Evolutionary conservation across 495 filamentous ascomycete genomes (phyloP).

Genomic region (Jackrogersella minutella): DNA sequence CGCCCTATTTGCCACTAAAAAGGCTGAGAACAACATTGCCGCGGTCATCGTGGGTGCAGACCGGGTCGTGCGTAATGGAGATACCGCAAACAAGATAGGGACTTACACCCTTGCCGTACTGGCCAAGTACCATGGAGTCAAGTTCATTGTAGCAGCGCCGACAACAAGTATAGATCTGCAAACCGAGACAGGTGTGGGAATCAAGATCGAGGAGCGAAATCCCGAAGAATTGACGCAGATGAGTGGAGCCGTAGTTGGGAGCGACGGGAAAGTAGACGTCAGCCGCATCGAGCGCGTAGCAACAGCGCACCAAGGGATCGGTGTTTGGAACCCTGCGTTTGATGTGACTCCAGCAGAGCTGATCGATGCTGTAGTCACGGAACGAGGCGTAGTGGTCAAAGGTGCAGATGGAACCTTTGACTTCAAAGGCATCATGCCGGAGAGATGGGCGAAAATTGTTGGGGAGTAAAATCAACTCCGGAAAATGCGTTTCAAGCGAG

Average conservation of each 20-base stretch:
- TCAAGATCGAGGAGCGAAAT: constrained; percentile 87
- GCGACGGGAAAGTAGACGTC: constrained; percentile 58
- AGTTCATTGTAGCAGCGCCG: constrained; percentile 94
- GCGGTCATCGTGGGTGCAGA: constrained; percentile 95
- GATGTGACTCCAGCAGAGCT: constrained; percentile 87
- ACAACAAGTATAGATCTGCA: constrained; percentile 91
- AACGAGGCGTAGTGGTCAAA: constrained; percentile 87
- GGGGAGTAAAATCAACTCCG: constrained; percentile 2
- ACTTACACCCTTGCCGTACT: constrained; percentile 92
- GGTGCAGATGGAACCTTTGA: constrained; percentile 76
- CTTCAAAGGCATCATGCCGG: constrained; percentile 63
- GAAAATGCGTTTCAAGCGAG: background rate
- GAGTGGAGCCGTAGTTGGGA: constrained; percentile 70
- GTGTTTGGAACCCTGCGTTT: constrained; percentile 95
- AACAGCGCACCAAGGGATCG: constrained; percentile 81
- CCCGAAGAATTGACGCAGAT: constrained; percentile 80
- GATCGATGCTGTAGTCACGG: constrained; percentile 94
- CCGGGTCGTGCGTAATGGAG: constrained; percentile 92
- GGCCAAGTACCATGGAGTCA: constrained; percentile 84
- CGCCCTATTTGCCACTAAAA: constrained; percentile 71
- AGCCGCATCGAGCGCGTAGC: constrained; percentile 70
- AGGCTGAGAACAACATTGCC: constrained; percentile 67
- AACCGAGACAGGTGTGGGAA: constrained; percentile 76
- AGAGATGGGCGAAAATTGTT: constrained; percentile 55
- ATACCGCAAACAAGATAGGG: constrained; percentile 98